Conservation (phyloP, 441 rosid species). For the Flueggea neowawraea region DNA sequence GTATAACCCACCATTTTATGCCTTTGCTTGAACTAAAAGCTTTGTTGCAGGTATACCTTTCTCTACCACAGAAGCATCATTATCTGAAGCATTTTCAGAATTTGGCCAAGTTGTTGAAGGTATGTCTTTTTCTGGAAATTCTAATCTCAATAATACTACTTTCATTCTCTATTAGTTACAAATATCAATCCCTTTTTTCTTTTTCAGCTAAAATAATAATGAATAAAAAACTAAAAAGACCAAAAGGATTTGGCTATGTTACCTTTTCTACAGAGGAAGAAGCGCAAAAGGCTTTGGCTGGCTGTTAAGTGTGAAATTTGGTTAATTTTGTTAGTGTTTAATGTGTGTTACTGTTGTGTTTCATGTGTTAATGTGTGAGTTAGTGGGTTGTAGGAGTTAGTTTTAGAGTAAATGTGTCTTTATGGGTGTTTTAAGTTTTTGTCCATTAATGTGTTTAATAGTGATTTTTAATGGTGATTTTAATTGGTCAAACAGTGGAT, state of each 20-base stretch:
- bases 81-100: slow-evolving; percentile 47
- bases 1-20: not conserved
- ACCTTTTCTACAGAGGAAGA: slow-evolving; percentile 42
- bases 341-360: too few relatives aligned
- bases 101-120: slow-evolving; percentile 51
- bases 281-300: slow-evolving; percentile 42
- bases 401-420: too few relatives aligned
- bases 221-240: slow-evolving; percentile 35
- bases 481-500: too few relatives aligned
- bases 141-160: not conserved
- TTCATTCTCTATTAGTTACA: slow-evolving; percentile 1
- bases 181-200: slow-evolving; percentile 5
- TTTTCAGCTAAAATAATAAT: slow-evolving; percentile 40
- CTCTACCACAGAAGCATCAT: slow-evolving; percentile 37
- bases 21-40: slow-evolving; percentile 1
- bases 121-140: slow-evolving; percentile 8
- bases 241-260: slow-evolving; percentile 62
- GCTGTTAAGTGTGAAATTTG: too few relatives aligned
- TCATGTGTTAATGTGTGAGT: too few relatives aligned
- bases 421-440: too few relatives aligned
- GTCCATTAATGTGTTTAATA: too few relatives aligned
- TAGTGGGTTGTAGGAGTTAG: too few relatives aligned
- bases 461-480: too few relatives aligned
- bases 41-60: slow-evolving; percentile 45
- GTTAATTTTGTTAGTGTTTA: too few relatives aligned